A percentile compares a stretch with the other conserved stretches of the same genome.
These are phyloP conservation scores for Trichoderma guizhouense DNA, from an alignment of 2,329 filamentous ascomycete genomes.

Conservation along the genomic window DNA sequence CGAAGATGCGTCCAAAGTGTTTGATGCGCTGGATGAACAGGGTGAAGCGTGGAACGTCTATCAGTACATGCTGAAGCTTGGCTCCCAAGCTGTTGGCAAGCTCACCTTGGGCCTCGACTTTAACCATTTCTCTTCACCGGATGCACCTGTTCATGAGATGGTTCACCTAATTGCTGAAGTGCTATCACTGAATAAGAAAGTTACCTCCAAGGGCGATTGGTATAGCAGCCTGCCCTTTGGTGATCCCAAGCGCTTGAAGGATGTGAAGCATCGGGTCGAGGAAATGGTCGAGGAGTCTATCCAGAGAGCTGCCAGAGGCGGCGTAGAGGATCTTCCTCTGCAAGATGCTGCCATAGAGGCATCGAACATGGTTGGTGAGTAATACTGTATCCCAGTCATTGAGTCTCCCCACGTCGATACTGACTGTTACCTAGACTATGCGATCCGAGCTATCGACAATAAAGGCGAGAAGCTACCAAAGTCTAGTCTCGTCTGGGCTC, in stretches of 20 bases:
- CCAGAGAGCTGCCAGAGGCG: constrained; percentile 36
- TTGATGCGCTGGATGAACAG: constrained; percentile 48
- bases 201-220: constrained; percentile 51
- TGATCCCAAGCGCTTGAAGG: constrained; percentile 44
- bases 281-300: constrained; percentile 39
- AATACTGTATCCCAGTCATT: background rate
- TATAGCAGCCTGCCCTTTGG: constrained; percentile 57
- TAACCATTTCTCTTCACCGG: constrained; percentile 40
- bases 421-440: constrained; percentile 41
- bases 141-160: constrained; percentile 50
- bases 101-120: constrained; percentile 46
- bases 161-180: constrained; percentile 48
- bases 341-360: constrained; percentile 50
- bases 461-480: constrained; percentile 51
- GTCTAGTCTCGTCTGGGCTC: constrained; percentile 27
- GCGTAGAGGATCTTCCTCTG: constrained; percentile 37
- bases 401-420: background rate
- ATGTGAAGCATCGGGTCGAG: constrained; percentile 32
- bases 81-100: constrained; percentile 43
- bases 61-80: constrained; percentile 49
- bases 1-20: constrained; percentile 48
- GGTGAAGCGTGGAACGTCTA: constrained; percentile 49
- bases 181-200: constrained; percentile 53
- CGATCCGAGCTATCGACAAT: constrained; percentile 49
- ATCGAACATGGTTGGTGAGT: constrained; percentile 34